A percentile compares a stretch with the other conserved stretches of the same genome.
phyloP scores from a whole-genome alignment of 805 yeast genomes.

The Brettanomyces anomalus region DNA sequence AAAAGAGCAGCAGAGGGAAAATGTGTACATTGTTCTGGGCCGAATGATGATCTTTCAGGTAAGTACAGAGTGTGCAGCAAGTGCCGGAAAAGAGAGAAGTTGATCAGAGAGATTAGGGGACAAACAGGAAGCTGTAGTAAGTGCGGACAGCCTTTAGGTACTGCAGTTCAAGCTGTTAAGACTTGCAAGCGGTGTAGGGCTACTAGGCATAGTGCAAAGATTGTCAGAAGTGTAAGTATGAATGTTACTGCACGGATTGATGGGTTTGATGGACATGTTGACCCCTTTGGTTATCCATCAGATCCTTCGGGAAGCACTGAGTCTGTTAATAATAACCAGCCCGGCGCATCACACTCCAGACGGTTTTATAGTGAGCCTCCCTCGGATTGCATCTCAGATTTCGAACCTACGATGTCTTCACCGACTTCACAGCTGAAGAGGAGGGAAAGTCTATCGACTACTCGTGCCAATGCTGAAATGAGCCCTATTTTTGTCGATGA shows the following conservation, averaged over 20 bases:
- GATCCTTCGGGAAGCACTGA: no score
- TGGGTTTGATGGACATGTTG: no score
- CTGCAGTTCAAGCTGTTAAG: slow-evolving; percentile 43
- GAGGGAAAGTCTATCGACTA: no score
- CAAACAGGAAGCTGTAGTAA: slow-evolving; percentile 53
- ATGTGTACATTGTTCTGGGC: slow-evolving; percentile 64
- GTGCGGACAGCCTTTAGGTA: slow-evolving; percentile 43
- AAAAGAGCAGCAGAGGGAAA: slow-evolving; percentile 52
- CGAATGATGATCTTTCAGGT: slow-evolving; percentile 34
- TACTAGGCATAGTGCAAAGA: slow-evolving; percentile 33
- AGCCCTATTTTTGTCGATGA: background rate
- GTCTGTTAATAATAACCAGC: no score
- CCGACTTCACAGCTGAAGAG: no score
- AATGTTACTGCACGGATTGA: no score
- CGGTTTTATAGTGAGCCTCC: no score
- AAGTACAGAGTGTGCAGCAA: slow-evolving; percentile 56
- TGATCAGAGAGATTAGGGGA: slow-evolving; percentile 47
- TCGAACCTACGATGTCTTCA: no score
- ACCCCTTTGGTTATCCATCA: no score
- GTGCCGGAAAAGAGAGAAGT: slow-evolving; percentile 53
- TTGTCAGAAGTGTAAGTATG: no score
- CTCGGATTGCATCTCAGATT: no score
- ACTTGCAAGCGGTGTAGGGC: slow-evolving; percentile 48
- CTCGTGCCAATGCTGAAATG: background rate
- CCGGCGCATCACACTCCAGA: no score